Evolutionary conservation across 2,329 filamentous ascomycete species (phyloP), one percentile per base, ranked within the genome.

Genomic region (Colletotrichum cereale): DNA sequence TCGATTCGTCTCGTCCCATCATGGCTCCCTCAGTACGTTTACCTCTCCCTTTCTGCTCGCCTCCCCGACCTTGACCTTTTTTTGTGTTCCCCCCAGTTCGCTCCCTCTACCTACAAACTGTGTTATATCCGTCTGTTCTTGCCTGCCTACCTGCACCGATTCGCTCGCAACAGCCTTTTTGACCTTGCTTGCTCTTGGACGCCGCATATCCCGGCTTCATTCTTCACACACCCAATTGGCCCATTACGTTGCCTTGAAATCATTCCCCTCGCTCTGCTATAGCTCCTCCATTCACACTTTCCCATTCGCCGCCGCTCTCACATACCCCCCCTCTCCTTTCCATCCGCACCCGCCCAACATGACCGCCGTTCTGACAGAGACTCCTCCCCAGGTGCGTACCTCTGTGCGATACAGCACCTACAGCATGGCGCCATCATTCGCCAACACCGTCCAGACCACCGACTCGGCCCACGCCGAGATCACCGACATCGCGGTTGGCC

Each of bases 401-500:
- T 90, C 88, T 1, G 81, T 88, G 68, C 88, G 88, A 75, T 87
- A 85, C 80, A 89, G 87, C 84, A 88, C 88, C 72, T 89, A 88
- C 82, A 89, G 87, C 84, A 86, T 87, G 81, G 83, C 87, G 10
- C 87, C 87, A 21, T 89, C 87, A 24, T 78, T 96, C 79, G 89
- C 91, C 29, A 82, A 86, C 64, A 88, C 87, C 40, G 81, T 87
- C 69, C 82, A 80, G 74, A 87, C 86, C 36, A 85, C 79, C 74
- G 87, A 90, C 80, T 88, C 87, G 55, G 86, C 84, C 58, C 84
- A 85, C 60, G 86, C 86, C 75, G 88, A 90, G 80, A 89, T 90
- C 76, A 83, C 83, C 81, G 89, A 93, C 75, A 94, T 96, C 81
- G 92, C 93, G 77, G 89, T 91, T 73, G 92, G 93, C 71, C 89